Conservation (phyloP, 495 filamentous ascomycete genomes). For the Penicillium manginii region DNA sequence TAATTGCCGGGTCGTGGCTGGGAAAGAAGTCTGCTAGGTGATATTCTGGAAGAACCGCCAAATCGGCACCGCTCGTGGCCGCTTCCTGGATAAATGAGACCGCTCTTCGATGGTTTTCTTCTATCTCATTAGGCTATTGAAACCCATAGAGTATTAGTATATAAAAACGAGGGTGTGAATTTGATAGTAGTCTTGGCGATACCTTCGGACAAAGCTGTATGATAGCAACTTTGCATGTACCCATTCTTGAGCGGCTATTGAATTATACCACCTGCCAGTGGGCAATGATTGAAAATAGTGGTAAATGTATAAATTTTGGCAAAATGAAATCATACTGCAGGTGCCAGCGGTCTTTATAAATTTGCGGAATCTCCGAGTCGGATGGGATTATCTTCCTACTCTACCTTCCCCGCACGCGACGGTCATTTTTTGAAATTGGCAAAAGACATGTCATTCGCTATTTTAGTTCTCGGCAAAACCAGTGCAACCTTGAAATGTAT, state of each 20-base stretch:
- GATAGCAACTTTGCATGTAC: conserved; percentile 5
- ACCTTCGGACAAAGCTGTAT: conserved; percentile 16
- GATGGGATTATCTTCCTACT: conserved; percentile 8
- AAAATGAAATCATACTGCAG: background rate
- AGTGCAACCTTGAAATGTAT: background rate
- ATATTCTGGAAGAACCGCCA: conserved; percentile 19
- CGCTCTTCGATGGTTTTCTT: conserved; percentile 11
- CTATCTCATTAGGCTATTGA: conserved; percentile 8
- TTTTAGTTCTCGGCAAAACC: background rate
- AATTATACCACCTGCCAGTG: no score
- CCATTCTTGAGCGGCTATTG: background rate
- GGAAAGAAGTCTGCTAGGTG: conserved; percentile 15
- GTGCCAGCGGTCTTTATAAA: background rate
- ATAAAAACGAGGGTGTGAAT: background rate
- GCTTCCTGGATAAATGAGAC: conserved; percentile 26
- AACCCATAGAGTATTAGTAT: background rate
- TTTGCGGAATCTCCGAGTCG: conserved; percentile 9
- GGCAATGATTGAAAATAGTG: background rate
- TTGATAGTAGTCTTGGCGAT: background rate
- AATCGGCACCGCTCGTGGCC: conserved; percentile 5
- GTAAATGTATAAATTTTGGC: background rate
- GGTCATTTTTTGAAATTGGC: background rate
- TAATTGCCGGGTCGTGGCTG: conserved; percentile 11
- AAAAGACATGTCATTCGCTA: background rate
- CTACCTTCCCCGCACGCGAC: background rate